phyloP scores from a whole-genome alignment of 768 basidiomycete genomes.

The Psilocybe cubensis region DNA sequence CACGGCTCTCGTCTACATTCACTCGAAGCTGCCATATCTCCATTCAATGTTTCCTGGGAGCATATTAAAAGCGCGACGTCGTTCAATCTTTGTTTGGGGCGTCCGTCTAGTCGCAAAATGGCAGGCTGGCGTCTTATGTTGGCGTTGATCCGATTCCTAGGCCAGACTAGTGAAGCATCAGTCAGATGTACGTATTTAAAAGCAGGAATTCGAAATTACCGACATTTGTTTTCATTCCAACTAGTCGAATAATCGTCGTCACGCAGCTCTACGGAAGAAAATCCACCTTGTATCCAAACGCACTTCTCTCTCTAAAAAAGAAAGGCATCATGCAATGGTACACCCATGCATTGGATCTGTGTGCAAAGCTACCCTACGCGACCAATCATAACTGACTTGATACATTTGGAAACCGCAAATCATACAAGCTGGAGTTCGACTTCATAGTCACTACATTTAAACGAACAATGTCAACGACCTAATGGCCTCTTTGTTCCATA shows the following conservation, averaged over 20 bases:
- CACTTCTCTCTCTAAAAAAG: too few species aligned
- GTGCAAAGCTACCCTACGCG: too few species aligned
- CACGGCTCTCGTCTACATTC: slow-evolving; percentile 1
- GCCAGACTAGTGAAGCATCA: background rate
- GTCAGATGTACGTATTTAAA: slow-evolving; percentile 6
- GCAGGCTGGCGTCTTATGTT: background rate
- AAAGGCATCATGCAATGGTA: too few species aligned
- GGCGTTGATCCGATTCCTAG: background rate
- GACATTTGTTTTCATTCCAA: background rate
- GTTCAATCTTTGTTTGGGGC: background rate
- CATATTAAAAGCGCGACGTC: slow-evolving; percentile 4
- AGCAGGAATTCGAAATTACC: slow-evolving; percentile 6
- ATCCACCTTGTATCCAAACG: too few species aligned
- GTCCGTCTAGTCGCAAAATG: background rate
- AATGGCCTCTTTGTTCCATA: slow-evolving; percentile 4
- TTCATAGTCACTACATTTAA: too few species aligned
- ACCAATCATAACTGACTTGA: too few species aligned
- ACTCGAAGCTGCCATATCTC: background rate
- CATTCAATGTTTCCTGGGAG: slow-evolving; percentile 1
- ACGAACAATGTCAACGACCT: too few species aligned
- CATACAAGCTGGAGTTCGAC: too few species aligned
- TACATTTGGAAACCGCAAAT: too few species aligned
- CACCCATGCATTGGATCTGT: too few species aligned
- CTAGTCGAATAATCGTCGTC: background rate
- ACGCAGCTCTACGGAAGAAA: too few species aligned